Evolutionary conservation across 139 green algal species (phyloP).

Genomic region (Coelastrella sp.): DNA sequence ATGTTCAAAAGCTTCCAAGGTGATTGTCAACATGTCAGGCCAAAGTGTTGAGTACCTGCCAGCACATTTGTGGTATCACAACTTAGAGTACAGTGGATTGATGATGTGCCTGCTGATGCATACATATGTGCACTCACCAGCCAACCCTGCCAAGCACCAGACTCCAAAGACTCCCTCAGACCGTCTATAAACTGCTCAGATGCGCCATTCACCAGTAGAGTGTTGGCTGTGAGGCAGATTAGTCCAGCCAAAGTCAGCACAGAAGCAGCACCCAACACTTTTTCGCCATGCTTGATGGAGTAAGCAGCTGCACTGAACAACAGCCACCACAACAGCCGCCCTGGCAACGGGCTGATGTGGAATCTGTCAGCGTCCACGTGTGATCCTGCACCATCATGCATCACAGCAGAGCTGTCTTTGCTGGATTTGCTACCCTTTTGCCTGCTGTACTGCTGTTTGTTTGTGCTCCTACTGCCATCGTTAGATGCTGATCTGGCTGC

Average conservation of each 20-base stretch:
- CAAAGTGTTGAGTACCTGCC: too few relatives aligned
- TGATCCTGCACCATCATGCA: not conserved
- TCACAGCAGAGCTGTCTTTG: not conserved
- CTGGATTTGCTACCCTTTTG: not conserved
- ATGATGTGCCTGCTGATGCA: not conserved
- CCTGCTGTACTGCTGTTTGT: not conserved
- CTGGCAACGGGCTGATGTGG: not conserved
- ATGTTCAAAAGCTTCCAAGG: too few relatives aligned
- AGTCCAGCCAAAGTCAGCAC: too few relatives aligned
- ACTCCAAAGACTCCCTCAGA: not conserved
- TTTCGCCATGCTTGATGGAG: not conserved
- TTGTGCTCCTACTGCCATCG: not conserved
- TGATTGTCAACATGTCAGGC: too few relatives aligned
- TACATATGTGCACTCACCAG: constrained; percentile 1
- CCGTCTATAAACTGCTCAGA: not conserved
- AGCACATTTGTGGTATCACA: not conserved
- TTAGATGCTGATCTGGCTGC: too few relatives aligned
- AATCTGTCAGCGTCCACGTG: not conserved
- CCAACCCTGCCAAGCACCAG: not conserved
- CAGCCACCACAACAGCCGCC: constrained; percentile 17
- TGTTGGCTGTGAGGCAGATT: too few relatives aligned
- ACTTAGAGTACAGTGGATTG: not conserved
- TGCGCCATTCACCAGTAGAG: not conserved
- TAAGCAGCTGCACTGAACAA: not conserved
- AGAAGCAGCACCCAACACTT: not conserved